Evolutionary conservation across 768 basidiomycete genomes (phyloP).

Genomic region (Suillus weaverae): DNA sequence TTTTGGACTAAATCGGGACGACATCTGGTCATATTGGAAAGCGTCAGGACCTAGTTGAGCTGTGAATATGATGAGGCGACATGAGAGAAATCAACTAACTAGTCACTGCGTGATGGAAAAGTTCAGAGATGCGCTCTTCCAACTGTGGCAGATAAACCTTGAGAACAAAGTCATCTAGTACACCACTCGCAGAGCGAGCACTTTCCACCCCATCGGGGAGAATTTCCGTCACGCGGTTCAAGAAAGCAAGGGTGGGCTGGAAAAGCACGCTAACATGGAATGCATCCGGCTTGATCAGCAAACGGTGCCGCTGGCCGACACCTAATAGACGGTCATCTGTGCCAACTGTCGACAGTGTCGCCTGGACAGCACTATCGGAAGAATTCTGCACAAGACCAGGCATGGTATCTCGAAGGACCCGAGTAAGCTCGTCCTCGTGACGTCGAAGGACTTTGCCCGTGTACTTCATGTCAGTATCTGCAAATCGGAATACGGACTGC

Average conservation of each 20-base stretch:
- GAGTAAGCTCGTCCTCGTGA: conserved; percentile 84
- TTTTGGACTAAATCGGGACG: conserved; percentile 58
- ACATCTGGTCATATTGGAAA: conserved; percentile 79
- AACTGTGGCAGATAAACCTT: conserved; percentile 92
- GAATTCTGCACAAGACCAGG: conserved; percentile 85
- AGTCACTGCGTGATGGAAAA: conserved; percentile 85
- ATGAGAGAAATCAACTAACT: conserved; percentile 41
- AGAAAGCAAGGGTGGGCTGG: conserved; percentile 86
- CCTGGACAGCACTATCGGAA: conserved; percentile 61
- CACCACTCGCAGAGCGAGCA: conserved; percentile 62
- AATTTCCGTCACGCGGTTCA: conserved; percentile 68
- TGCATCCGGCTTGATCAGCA: conserved; percentile 86
- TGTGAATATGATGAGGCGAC: conserved; percentile 2
- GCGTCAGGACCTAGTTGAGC: conserved; percentile 68
- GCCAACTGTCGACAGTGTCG: conserved; percentile 55
- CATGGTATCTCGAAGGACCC: conserved; percentile 84
- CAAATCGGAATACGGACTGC: conserved; percentile 87
- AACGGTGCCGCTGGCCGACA: conserved; percentile 76
- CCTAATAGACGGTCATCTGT: conserved; percentile 75
- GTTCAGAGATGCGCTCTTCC: conserved; percentile 86
- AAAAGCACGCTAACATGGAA: conserved; percentile 96
- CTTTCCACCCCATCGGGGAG: conserved; percentile 74
- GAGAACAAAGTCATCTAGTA: conserved; percentile 91
- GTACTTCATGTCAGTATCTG: conserved; percentile 81
- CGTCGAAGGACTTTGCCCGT: conserved; percentile 64